Evolutionary conservation across 768 basidiomycete species (phyloP), one percentile per base, ranked within the genome.

Genomic region (Lactarius hengduanensis): DNA sequence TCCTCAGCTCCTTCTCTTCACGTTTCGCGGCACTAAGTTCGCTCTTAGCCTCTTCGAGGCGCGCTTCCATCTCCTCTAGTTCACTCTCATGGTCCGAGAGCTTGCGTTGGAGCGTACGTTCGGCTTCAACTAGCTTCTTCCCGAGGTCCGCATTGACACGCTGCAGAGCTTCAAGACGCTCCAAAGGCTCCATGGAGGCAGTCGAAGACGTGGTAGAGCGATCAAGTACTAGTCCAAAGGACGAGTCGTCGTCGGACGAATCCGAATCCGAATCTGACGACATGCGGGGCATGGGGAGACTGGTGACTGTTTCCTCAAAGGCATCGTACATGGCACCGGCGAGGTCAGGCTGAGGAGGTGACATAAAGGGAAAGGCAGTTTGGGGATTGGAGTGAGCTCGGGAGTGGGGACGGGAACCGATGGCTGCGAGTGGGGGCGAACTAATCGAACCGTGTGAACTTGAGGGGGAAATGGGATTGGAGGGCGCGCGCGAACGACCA

Each of bases 1-100:
- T 80, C 55, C 92, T 82, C 70, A 96, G 76, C 72, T 98, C 96
- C 78, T 98, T 97, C 77, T 98, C 95, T 72, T 98, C 94, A 47
- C 92, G 84, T 75, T 92, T 91, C 5, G 90, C 88, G 7, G 89
- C 83, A 16, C 81, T 87, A 9, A 97, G 79, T 75, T 97, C 96
- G 15, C 80, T 84, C 69, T 83, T 80, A 66, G 89, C 76, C 73
- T 97, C 93, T 64, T 97, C 95, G 64, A 96, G 74, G 36, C 84
- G 81, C 4, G 77, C 77, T 72, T 96, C 88, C 77, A 92, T 83
- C 65, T 94, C 91, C 70, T 92, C 90, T 34, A 96, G 76, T 71
- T 94, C 89, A n/a, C 79, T 74, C 75, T 96, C 94, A 70, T 94
- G 92, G 60, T 94, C 90, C 13, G 77, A 76, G 16, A 94, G 80